phyloP scores from a whole-genome alignment of 768 basidiomycete genomes.

The Lentinula edodes region DNA sequence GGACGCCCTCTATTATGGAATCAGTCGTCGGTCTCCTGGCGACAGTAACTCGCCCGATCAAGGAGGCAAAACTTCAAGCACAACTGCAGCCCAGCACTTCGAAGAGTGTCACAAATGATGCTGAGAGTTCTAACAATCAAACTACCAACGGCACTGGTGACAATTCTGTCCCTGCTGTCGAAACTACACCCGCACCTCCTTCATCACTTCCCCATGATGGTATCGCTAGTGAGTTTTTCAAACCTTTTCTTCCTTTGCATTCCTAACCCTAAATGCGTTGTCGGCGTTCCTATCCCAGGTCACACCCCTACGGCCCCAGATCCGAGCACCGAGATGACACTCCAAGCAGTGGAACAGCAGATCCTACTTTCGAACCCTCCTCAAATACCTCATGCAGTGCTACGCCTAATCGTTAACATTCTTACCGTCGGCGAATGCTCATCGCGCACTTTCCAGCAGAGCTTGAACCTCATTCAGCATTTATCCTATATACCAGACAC shows the following conservation, averaged over 20 bases:
- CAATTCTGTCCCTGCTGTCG: not conserved
- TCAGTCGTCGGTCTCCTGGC: slow-evolving; percentile 85
- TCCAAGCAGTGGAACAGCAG: slow-evolving; percentile 40
- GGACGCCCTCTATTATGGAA: slow-evolving; percentile 89
- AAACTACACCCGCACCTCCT: not conserved
- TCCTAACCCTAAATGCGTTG: not conserved
- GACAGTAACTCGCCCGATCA: slow-evolving; percentile 82
- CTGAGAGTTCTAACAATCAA: slow-evolving; percentile 8
- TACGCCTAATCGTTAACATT: slow-evolving; percentile 93
- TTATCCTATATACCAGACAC: slow-evolving; percentile 85
- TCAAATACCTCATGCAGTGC: slow-evolving; percentile 76
- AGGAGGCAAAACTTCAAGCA: slow-evolving; percentile 32
- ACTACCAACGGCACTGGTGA: slow-evolving; percentile 9
- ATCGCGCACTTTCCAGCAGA: slow-evolving; percentile 92
- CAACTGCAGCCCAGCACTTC: slow-evolving; percentile 3
- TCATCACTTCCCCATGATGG: not conserved
- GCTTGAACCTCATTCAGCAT: slow-evolving; percentile 87
- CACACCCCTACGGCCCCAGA: slow-evolving; percentile 4
- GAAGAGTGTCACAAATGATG: not conserved
- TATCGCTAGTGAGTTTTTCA: not conserved
- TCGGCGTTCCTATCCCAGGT: not conserved
- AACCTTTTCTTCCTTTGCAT: not conserved
- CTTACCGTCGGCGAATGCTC: slow-evolving; percentile 97
- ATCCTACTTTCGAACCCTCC: slow-evolving; percentile 67
- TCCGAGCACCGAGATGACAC: slow-evolving; percentile 13